Base-by-base conservation (phyloP, 148 eudicot genomes). In the Amaranthus cruentus region DNA sequence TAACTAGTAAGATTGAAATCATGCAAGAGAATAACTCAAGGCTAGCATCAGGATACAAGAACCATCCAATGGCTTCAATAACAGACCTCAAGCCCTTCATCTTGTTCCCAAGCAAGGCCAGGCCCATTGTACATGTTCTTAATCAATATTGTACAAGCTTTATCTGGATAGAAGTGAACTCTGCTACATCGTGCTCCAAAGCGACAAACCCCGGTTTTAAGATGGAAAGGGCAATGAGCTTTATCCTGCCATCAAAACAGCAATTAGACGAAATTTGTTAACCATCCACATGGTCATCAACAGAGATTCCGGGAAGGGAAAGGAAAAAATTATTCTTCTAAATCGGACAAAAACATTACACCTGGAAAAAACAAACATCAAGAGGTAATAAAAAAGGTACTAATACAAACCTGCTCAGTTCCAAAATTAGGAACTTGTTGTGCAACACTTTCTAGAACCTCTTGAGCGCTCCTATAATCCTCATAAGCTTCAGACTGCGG, bases 11-110 rank as follows among this genome's bases (percentile, higher is more conserved):
- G 38, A 28, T n/a, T 49, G 11, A 71, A 65, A 71, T 47, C 66
- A 70, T 55, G 72, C 59, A 60, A 60, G 62, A 55, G 7, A 73
- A 68, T 38, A 47, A 4, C 6, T n/a, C 62, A 72, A 70, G 46
- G 52, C 62, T 49, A 74, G 74, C 52, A 77, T 85, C 75, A 89
- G 98, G 97, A 94, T 94, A 94, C 97, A 83, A 82, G 82, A 84
- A 85, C 82, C 88, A 86, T 89, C 82, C 75, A 84, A 80, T 78
- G 90, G 91, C 90, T 79, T 84, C 92, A 88, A 84, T 85, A 80
- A 94, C 98, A 94, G 98, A 94, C 98, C 98, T 94, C 98, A 89
- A 94, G 98, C 84, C 97, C 97, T 85, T 94, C 98, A 80, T 91
- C 98, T 81, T 94, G 98, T 82, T 91, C 96, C 91, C 92, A 94